Percentiles rank a stretch among this genome's conserved stretches.
Conservation (phyloP, 208 protist species). For the Tritrichomonas foetus region DNA sequence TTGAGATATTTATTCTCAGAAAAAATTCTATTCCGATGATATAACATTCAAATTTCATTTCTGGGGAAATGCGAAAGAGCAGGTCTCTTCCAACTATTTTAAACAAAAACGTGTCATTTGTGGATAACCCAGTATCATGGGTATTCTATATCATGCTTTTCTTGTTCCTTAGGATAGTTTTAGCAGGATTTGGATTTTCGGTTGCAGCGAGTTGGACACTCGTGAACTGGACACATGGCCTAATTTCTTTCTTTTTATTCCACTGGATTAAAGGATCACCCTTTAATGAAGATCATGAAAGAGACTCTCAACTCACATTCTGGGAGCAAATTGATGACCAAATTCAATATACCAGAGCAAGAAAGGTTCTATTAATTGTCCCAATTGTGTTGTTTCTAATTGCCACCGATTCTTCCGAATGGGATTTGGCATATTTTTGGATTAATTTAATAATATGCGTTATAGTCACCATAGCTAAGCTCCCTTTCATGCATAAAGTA, state of each 20-base stretch:
- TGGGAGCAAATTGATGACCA: conserved; percentile 49
- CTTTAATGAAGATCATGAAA: conserved; percentile 42
- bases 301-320: conserved; percentile 40
- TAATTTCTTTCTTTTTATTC: conserved; percentile 42
- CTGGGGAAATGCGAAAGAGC: conserved; percentile 30
- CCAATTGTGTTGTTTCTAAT: conserved; percentile 44
- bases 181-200: background rate
- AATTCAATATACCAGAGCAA: background rate
- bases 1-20: no score
- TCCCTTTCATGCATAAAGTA: conserved; percentile 46
- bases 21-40: no score
- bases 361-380: conserved; percentile 43
- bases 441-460: conserved; percentile 12
- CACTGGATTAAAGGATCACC: conserved; percentile 49
- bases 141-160: background rate
- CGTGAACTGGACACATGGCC: background rate
- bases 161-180: background rate
- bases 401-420: conserved; percentile 20
- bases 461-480: conserved; percentile 38
- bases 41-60: no score
- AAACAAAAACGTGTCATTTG: conserved; percentile 5
- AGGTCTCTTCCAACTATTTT: background rate
- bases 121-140: background rate
- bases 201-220: background rate
- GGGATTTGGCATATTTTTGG: conserved; percentile 39